Conservation (phyloP, 345 rosid genomes). For the Geranium rotundifolium region DNA sequence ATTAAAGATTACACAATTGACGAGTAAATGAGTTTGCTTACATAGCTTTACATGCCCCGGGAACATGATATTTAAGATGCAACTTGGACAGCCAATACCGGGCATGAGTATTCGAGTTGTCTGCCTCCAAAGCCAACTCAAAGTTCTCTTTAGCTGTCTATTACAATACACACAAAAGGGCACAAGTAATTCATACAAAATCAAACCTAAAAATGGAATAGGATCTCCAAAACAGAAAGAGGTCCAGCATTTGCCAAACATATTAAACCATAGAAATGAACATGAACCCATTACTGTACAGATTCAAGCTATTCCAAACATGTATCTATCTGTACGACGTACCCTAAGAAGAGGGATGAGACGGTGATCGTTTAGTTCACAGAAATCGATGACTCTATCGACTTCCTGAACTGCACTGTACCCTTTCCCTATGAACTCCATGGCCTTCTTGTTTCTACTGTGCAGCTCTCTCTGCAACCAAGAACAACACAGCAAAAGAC, state of each 20-base stretch:
- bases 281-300: background rate
- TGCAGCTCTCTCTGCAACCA: slow-evolving; percentile 56
- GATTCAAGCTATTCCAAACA: background rate
- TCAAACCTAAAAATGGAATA: too few relatives aligned
- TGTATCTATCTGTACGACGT: background rate
- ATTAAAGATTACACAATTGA: background rate
- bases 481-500: background rate
- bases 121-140: slow-evolving; percentile 74
- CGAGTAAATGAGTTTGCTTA: slow-evolving; percentile 24
- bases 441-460: slow-evolving; percentile 72
- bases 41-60: slow-evolving; percentile 80
- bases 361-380: slow-evolving; percentile 75
- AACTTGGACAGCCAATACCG: slow-evolving; percentile 70
- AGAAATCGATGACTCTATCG: slow-evolving; percentile 76
- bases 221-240: too few relatives aligned
- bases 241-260: background rate
- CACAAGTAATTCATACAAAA: background rate
- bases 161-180: slow-evolving; percentile 4
- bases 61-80: slow-evolving; percentile 82
- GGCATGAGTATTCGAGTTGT: slow-evolving; percentile 71
- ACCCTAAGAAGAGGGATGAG: slow-evolving; percentile 78
- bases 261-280: background rate
- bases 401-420: slow-evolving; percentile 82
- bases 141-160: slow-evolving; percentile 87
- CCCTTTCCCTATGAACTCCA: slow-evolving; percentile 83